Evolutionary conservation across 2,329 filamentous ascomycete genomes (phyloP).

Genomic region (Fusarium illudens): DNA sequence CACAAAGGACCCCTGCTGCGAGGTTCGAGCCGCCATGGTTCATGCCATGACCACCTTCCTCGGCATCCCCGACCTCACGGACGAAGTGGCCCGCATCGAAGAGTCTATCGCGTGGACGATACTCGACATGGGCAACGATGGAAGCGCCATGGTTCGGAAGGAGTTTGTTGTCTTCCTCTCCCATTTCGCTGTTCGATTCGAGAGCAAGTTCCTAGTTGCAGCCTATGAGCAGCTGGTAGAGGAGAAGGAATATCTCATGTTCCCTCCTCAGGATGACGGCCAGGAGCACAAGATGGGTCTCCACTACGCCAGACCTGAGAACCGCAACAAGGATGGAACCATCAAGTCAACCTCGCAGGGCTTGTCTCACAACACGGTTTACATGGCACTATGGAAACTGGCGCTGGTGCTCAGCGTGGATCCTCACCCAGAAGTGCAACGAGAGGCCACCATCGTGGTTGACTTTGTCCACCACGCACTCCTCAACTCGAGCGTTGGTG

Average conservation of each 20-base stretch:
- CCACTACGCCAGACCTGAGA: slow-evolving; percentile 66
- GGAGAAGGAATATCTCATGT: slow-evolving; percentile 75
- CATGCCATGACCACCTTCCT: slow-evolving; percentile 94
- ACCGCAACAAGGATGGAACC: slow-evolving; percentile 64
- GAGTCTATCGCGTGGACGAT: slow-evolving; percentile 90
- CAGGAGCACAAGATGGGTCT: slow-evolving; percentile 69
- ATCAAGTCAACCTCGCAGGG: slow-evolving; percentile 66
- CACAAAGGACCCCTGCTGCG: slow-evolving; percentile 85
- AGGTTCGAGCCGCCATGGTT: slow-evolving; percentile 92
- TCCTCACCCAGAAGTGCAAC: slow-evolving; percentile 91
- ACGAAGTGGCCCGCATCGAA: slow-evolving; percentile 90
- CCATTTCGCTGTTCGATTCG: slow-evolving; percentile 87
- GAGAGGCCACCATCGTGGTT: slow-evolving; percentile 83
- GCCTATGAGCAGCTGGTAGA: slow-evolving; percentile 91
- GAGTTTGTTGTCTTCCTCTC: slow-evolving; percentile 95
- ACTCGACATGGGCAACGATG: slow-evolving; percentile 91
- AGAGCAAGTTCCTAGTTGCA: slow-evolving; percentile 89
- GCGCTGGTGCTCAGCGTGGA: slow-evolving; percentile 90
- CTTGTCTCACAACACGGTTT: slow-evolving; percentile 86
- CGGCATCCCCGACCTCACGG: slow-evolving; percentile 90
- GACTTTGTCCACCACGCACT: slow-evolving; percentile 85
- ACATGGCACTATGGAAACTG: slow-evolving; percentile 94
- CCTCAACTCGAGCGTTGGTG: slow-evolving; percentile 77
- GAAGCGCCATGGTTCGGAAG: slow-evolving; percentile 91
- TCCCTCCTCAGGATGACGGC: slow-evolving; percentile 63